Base-by-base conservation (phyloP, 140 eudicot species). In the Stevia rebaudiana region DNA sequence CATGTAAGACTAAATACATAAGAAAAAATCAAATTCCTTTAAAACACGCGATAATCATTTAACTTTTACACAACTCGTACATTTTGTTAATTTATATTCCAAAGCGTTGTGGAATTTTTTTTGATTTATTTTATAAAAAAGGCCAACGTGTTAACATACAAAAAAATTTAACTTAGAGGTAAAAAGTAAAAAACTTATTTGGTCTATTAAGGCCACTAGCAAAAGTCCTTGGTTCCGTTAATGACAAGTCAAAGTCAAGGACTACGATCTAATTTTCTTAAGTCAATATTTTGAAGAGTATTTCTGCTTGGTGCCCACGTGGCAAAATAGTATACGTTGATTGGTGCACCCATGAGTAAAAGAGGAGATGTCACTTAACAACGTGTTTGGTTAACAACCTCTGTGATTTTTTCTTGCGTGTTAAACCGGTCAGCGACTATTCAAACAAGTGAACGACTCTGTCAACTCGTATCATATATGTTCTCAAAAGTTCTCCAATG, bases 381-480 rank as follows among this genome's bases (percentile, higher is more conserved):
- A 67, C 75, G 47, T 28, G 75, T 67, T 74, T 60, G 70, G 79
- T 61, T 11, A 61, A 59, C 70, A 25, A 60, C 50, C 11, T 46
- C 2, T 24, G 16, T 51, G 56, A 47, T 36, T 30, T 50, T 18
- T 18, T 21, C 22, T 47, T 24, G 9, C 70, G 74, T 74, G 65
- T 50, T 37, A 37, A 24, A 59, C 23, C 2, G 42, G 63, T 67
- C 58, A 50, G 60, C 59, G 59, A 67, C 72, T 63, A 42, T 56
- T 56, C 50, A 62, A 43, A 52, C 59, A 56, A 57, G 39, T 13
- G 8, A 54, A 28, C 39, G 25, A 28, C 21, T 19, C n/a, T n/a
- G n/a, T n/a, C n/a, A n/a, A n/a, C n/a, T n/a, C n/a, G n/a, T n/a
- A n/a, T n/a, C n/a, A n/a, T n/a, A n/a, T n/a, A n/a, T n/a, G n/a